These are phyloP conservation scores for Gymnopilus junonius DNA, from an alignment of 768 basidiomycete genomes.

Conservation along the genomic window DNA sequence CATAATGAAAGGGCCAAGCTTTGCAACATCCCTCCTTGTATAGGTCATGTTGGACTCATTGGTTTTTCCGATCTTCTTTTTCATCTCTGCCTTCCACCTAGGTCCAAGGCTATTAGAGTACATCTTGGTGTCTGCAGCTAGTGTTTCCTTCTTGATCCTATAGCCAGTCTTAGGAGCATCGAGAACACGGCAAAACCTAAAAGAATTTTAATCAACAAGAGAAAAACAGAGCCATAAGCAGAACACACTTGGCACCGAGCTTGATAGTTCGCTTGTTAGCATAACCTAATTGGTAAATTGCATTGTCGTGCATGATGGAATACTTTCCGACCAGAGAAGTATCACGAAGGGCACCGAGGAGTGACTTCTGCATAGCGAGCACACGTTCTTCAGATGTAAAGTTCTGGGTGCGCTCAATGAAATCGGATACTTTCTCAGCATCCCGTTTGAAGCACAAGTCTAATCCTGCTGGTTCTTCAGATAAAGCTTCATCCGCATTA, in stretches of 20 bases:
- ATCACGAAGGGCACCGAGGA: slow-evolving; percentile 54
- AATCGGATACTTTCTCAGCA: slow-evolving; percentile 47
- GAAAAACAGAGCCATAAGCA: neutral
- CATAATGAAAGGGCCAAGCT: slow-evolving; percentile 44
- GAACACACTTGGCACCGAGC: slow-evolving; percentile 51
- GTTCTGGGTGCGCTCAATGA: slow-evolving; percentile 35
- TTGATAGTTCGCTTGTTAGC: slow-evolving; percentile 46
- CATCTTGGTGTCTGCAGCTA: slow-evolving; percentile 19
- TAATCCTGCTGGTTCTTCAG: slow-evolving; percentile 50
- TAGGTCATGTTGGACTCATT: slow-evolving; percentile 24
- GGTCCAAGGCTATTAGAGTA: slow-evolving; percentile 21
- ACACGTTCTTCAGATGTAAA: slow-evolving; percentile 26
- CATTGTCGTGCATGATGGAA: slow-evolving; percentile 56
- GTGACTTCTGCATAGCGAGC: slow-evolving; percentile 48
- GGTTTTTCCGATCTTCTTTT: slow-evolving; percentile 10
- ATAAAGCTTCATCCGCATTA: slow-evolving; percentile 53
- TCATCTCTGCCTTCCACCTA: slow-evolving; percentile 25
- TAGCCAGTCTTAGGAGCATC: slow-evolving; percentile 67
- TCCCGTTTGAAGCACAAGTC: slow-evolving; percentile 43
- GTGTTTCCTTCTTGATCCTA: slow-evolving; percentile 38
- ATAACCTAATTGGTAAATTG: slow-evolving; percentile 59
- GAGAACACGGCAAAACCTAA: slow-evolving; percentile 53
- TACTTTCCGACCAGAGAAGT: slow-evolving; percentile 55
- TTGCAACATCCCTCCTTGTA: slow-evolving; percentile 20
- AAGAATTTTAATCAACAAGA: neutral